Evolutionary conservation across 768 basidiomycete genomes (phyloP).

Genomic region (Phylloporus arenicola): DNA sequence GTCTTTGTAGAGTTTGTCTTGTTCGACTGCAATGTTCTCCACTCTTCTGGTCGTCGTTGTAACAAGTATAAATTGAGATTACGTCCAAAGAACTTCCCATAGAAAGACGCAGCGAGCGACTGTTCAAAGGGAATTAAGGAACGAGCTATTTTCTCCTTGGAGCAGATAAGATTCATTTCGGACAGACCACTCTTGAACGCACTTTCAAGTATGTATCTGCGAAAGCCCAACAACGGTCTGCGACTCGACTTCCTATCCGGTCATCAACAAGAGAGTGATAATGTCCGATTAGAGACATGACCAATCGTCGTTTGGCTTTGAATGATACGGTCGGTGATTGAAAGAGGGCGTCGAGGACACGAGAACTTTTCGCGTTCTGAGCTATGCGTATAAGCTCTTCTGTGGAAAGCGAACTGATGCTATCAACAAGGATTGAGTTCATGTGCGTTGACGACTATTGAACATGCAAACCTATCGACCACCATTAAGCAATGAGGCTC

Average conservation of each 20-base stretch:
- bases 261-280: slow-evolving; percentile 84
- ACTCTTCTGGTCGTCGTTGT: slow-evolving; percentile 74
- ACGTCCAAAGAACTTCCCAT: slow-evolving; percentile 82
- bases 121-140: slow-evolving; percentile 70
- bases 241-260: slow-evolving; percentile 84
- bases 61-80: slow-evolving; percentile 75
- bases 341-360: slow-evolving; percentile 74
- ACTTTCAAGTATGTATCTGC: slow-evolving; percentile 94
- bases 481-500: slow-evolving; percentile 64
- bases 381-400: slow-evolving; percentile 55
- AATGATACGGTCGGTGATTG: slow-evolving; percentile 60
- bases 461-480: slow-evolving; percentile 53
- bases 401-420: slow-evolving; percentile 52
- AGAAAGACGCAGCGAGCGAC: slow-evolving; percentile 68
- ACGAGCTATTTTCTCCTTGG: slow-evolving; percentile 86
- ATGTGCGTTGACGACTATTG: not conserved
- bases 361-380: slow-evolving; percentile 65
- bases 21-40: slow-evolving; percentile 65
- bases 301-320: slow-evolving; percentile 64
- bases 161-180: slow-evolving; percentile 3
- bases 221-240: slow-evolving; percentile 84
- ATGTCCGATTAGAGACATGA: slow-evolving; percentile 70
- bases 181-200: not conserved
- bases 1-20: slow-evolving; percentile 15
- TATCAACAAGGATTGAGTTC: slow-evolving; percentile 27